phyloP scores from a whole-genome alignment of 208 protist species.

The Trypanosoma platydactyli region DNA sequence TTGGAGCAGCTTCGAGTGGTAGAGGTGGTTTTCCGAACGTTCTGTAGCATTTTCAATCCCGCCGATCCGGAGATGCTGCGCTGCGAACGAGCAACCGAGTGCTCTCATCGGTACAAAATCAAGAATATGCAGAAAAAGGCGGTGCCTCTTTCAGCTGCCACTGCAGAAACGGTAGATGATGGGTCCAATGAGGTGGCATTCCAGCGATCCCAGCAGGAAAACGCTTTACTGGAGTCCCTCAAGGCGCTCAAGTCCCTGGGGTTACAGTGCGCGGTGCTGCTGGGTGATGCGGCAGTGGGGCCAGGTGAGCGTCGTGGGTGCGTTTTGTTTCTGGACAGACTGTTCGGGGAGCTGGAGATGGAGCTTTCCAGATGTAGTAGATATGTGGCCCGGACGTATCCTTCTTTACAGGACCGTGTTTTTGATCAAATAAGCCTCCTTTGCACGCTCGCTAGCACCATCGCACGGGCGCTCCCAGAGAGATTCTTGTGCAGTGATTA shows the following conservation, averaged over 20 bases:
- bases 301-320: conserved; percentile 30
- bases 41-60: conserved; percentile 56
- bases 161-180: conserved; percentile 12
- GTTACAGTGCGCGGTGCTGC: conserved; percentile 36
- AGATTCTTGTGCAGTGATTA: conserved; percentile 17
- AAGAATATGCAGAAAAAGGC: conserved; percentile 11
- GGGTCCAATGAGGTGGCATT: conserved; percentile 23
- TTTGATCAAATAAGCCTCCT: conserved; percentile 44
- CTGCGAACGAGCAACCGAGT: conserved; percentile 21
- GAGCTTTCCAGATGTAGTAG: conserved; percentile 29
- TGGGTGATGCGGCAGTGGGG: conserved; percentile 24
- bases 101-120: conserved; percentile 16
- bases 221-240: conserved; percentile 33
- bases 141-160: neutral
- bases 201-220: conserved; percentile 32
- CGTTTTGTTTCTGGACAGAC: conserved; percentile 28
- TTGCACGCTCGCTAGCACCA: conserved; percentile 37
- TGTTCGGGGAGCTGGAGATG: conserved; percentile 27
- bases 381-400: conserved; percentile 8
- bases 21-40: conserved; percentile 46
- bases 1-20: conserved; percentile 43
- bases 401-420: conserved; percentile 21
- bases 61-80: conserved; percentile 12
- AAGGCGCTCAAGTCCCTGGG: conserved; percentile 42
- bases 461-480: conserved; percentile 37